These are phyloP conservation scores for Blumeriella jaapii DNA, from an alignment of 2,329 filamentous ascomycete genomes.

Conservation along the genomic window DNA sequence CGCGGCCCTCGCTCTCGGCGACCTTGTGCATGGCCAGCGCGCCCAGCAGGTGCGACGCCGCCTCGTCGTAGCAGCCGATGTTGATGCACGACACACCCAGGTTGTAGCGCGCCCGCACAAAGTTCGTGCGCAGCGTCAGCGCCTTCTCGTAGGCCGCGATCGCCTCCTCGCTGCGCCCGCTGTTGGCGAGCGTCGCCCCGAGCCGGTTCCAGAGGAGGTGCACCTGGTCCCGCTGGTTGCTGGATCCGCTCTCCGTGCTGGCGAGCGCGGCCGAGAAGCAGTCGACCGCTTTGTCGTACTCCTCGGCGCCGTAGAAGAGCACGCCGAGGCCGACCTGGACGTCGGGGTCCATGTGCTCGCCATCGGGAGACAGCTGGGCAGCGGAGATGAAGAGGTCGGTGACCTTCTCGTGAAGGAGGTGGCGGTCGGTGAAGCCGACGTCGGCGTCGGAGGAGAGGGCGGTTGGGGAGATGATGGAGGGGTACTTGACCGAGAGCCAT, in stretches of 20 bases:
- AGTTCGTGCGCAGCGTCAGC: slow-evolving; percentile 82
- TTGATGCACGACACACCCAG: slow-evolving; percentile 95
- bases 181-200: slow-evolving; percentile 91
- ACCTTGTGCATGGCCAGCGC: slow-evolving; percentile 93
- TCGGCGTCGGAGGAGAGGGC: slow-evolving; percentile 67
- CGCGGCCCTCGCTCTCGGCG: slow-evolving; percentile 73
- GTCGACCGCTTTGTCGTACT: slow-evolving; percentile 97
- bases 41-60: slow-evolving; percentile 82
- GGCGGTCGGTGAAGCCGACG: slow-evolving; percentile 87
- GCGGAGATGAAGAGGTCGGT: slow-evolving; percentile 86
- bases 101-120: slow-evolving; percentile 94
- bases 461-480: slow-evolving; percentile 57
- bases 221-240: slow-evolving; percentile 75
- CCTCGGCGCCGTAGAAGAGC: slow-evolving; percentile 93
- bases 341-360: slow-evolving; percentile 94
- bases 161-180: slow-evolving; percentile 84
- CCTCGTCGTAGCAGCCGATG: slow-evolving; percentile 88
- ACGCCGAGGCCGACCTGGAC: slow-evolving; percentile 96
- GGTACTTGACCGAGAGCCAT: slow-evolving; percentile 94
- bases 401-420: slow-evolving; percentile 78
- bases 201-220: slow-evolving; percentile 97
- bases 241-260: slow-evolving; percentile 69
- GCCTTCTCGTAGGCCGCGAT: slow-evolving; percentile 95
- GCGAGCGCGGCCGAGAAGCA: slow-evolving; percentile 91
- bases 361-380: slow-evolving; percentile 81